Conservation (phyloP, 1,284 basidiomycete genomes). For the Meira nashicola region DNA sequence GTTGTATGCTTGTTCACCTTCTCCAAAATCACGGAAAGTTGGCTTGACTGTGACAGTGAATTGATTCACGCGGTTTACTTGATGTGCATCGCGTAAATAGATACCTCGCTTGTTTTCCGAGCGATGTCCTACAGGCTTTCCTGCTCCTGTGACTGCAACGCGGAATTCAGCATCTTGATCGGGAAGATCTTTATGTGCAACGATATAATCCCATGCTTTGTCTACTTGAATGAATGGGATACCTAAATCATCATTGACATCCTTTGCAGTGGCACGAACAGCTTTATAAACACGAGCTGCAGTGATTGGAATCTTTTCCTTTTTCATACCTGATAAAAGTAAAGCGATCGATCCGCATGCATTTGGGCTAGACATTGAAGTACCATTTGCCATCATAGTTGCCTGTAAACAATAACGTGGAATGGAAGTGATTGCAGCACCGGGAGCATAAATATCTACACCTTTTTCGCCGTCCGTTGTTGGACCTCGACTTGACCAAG, state of each 20-base stretch:
- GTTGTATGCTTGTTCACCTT: slow-evolving; percentile 47
- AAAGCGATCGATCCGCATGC: slow-evolving; percentile 50
- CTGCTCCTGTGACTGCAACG: slow-evolving; percentile 45
- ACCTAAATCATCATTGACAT: slow-evolving; percentile 50
- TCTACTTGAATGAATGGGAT: slow-evolving; percentile 51
- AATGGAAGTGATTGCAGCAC: slow-evolving; percentile 53
- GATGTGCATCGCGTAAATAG: slow-evolving; percentile 49
- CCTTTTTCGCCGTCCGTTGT: slow-evolving; percentile 48
- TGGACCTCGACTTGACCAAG: slow-evolving; percentile 54
- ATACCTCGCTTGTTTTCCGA: slow-evolving; percentile 43
- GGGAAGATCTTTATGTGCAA: slow-evolving; percentile 39
- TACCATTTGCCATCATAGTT: slow-evolving; percentile 53
- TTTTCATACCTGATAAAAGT: slow-evolving; percentile 50
- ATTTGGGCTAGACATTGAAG: slow-evolving; percentile 52
- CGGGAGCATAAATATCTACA: slow-evolving; percentile 52
- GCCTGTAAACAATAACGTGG: slow-evolving; percentile 51
- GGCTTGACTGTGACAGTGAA: slow-evolving; percentile 46
- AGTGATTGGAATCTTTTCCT: slow-evolving; percentile 46
- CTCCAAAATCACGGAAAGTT: slow-evolving; percentile 30
- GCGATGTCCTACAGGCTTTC: slow-evolving; percentile 34
- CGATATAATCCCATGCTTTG: slow-evolving; percentile 51
- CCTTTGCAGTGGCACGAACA: slow-evolving; percentile 47
- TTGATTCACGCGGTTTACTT: slow-evolving; percentile 44
- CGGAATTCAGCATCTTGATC: slow-evolving; percentile 47
- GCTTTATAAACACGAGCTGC: slow-evolving; percentile 51